Conservation (phyloP, 805 yeast genomes). For the Kodamaea restingae region DNA sequence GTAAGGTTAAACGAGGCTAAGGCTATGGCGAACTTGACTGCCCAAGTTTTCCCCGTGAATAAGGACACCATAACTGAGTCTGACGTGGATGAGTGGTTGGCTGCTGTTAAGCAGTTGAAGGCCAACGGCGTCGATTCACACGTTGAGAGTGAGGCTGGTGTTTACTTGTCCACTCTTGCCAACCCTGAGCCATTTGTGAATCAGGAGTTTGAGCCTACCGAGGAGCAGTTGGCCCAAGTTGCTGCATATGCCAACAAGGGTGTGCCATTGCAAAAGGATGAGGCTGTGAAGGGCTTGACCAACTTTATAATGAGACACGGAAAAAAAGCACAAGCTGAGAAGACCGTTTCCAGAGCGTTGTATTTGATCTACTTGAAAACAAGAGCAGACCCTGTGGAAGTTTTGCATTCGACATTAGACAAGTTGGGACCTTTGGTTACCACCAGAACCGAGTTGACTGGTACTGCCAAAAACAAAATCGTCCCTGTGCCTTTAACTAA, state of each 20-base stretch:
- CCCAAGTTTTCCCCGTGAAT: slow-evolving; percentile 37
- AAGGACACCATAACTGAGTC: slow-evolving; percentile 34
- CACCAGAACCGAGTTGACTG: slow-evolving; percentile 72
- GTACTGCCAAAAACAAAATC: slow-evolving; percentile 75
- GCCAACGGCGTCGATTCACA: slow-evolving; percentile 22
- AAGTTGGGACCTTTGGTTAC: slow-evolving; percentile 80
- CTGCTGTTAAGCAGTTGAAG: slow-evolving; percentile 39
- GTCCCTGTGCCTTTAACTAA: slow-evolving; percentile 81
- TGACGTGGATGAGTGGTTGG: slow-evolving; percentile 46
- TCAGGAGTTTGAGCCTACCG: slow-evolving; percentile 52
- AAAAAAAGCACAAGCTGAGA: slow-evolving; percentile 75
- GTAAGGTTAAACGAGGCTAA: neutral
- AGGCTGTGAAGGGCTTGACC: slow-evolving; percentile 71
- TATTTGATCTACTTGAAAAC: slow-evolving; percentile 71
- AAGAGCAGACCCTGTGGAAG: slow-evolving; percentile 74
- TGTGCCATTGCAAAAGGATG: slow-evolving; percentile 62
- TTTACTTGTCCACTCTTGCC: slow-evolving; percentile 36
- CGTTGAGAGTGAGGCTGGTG: slow-evolving; percentile 33
- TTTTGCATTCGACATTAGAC: slow-evolving; percentile 72
- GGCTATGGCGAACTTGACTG: slow-evolving; percentile 17
- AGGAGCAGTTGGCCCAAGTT: slow-evolving; percentile 58
- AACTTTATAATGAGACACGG: slow-evolving; percentile 93
- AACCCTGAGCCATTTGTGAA: slow-evolving; percentile 34
- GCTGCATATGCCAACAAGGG: slow-evolving; percentile 46
- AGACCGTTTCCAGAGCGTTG: slow-evolving; percentile 67